Conservation (phyloP, 177 flowering plant genomes). For the Vitis hybrid region DNA sequence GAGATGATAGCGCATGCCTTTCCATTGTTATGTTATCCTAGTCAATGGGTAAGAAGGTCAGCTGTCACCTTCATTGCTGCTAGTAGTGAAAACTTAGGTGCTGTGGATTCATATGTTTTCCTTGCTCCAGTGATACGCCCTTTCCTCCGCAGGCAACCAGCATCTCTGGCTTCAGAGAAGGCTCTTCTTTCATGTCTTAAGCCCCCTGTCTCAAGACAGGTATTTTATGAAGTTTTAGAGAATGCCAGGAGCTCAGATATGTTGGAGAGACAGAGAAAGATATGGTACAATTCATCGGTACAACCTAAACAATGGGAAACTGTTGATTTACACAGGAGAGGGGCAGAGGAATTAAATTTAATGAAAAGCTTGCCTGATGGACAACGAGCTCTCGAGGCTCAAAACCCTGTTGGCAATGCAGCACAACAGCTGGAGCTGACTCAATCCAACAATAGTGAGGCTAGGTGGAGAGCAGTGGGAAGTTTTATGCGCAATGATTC, state of each 20-base stretch:
- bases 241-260: slow-evolving; percentile 87
- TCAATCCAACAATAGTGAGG: slow-evolving; percentile 41
- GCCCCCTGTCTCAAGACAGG: slow-evolving; percentile 78
- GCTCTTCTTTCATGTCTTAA: slow-evolving; percentile 78
- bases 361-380: slow-evolving; percentile 56
- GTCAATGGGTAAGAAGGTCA: slow-evolving; percentile 92
- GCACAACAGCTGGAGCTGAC: slow-evolving; percentile 28
- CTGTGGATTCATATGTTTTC: slow-evolving; percentile 94
- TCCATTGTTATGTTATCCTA: slow-evolving; percentile 84
- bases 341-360: slow-evolving; percentile 41
- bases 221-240: slow-evolving; percentile 70
- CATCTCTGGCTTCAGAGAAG: slow-evolving; percentile 80
- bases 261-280: slow-evolving; percentile 95
- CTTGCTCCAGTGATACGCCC: slow-evolving; percentile 84
- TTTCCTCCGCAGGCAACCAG: slow-evolving; percentile 84
- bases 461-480: slow-evolving; percentile 50
- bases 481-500: slow-evolving; percentile 40
- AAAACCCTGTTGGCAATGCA: slow-evolving; percentile 24
- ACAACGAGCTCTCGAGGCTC: slow-evolving; percentile 34
- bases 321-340: slow-evolving; percentile 42
- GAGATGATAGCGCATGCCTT: slow-evolving; percentile 89
- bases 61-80: slow-evolving; percentile 80
- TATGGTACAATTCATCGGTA: slow-evolving; percentile 82
- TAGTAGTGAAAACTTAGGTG: slow-evolving; percentile 82
- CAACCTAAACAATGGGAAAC: slow-evolving; percentile 55